Evolutionary conservation across 225 moss, liverwort and hornwort species (phyloP), one percentile per base, ranked within the genome.

Genomic region (Lunularia cruciata): DNA sequence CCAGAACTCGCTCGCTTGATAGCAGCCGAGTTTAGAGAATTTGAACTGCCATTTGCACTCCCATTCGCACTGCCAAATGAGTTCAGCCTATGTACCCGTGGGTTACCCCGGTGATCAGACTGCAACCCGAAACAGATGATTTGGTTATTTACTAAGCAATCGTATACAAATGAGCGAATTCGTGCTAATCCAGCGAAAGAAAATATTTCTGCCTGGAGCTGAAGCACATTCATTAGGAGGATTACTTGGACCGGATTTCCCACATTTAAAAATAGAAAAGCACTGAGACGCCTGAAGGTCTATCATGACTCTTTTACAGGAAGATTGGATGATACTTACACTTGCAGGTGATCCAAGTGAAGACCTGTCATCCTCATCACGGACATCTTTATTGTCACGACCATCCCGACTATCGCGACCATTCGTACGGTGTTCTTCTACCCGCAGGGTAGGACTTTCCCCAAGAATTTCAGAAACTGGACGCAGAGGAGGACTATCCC

Each of bases 381-480:
- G 83, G 27, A 81, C 85, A 70, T 86, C 65, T n/a, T n/a, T n/a
- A n/a, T n/a, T n/a, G 48, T 81, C 83, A 67, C 81, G 83, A 31
- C 83, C 85, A 70, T 86, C 65, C 28, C 65, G 30, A 13, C 48
- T 49, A 38, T 67, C 67, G 69, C 79, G 83, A 19, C 87, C 90
- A 76, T 86, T 85, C 20, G 87, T 69, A 57, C 82, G 85, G 18
- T 81, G 82, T 45, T 90, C 77, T 58, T 98, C 96, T 53, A 98
- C 88, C 42, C 84, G 80, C 27, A 98, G 78, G 9, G 87, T 74
- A 8, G 96, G 96, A 57, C 89, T 85, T 35, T 81, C 88, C 40
- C 96, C 96, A 2, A 98, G 83, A 60, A 98, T 81, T 35, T 98
- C 96, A 33, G 86, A 79, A 53, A 98, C 93, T 36, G 89, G 87